A percentile compares a stretch with the other conserved stretches of the same genome.
Evolutionary conservation across 495 filamentous ascomycete genomes (phyloP).

Genomic region (Talaromyces wortmannii): DNA sequence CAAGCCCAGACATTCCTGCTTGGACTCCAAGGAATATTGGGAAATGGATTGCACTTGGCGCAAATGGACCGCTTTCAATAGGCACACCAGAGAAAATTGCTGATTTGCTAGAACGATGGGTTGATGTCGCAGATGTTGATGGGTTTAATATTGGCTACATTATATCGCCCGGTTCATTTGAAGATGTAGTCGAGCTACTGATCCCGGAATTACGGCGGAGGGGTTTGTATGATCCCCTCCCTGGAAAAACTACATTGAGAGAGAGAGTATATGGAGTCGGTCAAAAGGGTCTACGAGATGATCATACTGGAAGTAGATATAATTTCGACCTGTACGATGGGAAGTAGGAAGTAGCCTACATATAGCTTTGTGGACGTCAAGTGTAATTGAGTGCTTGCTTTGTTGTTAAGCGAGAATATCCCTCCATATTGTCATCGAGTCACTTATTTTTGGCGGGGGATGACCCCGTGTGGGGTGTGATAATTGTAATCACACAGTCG

Average conservation of each 20-base stretch:
- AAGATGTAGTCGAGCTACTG: slow-evolving; percentile 39
- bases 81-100: slow-evolving; percentile 25
- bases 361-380: not conserved
- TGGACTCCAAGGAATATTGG: slow-evolving; percentile 14
- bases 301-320: slow-evolving; percentile 7
- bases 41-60: slow-evolving; percentile 11
- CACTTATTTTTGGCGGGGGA: not conserved
- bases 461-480: too few species aligned
- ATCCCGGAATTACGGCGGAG: slow-evolving; percentile 15
- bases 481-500: not conserved
- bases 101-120: slow-evolving; percentile 43
- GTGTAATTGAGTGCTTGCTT: not conserved
- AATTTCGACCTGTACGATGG: slow-evolving; percentile 8
- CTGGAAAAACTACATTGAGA: slow-evolving; percentile 13
- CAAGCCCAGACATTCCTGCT: slow-evolving; percentile 10
- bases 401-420: too few species aligned
- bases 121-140: slow-evolving; percentile 37
- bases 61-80: slow-evolving; percentile 8
- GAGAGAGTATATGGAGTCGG: slow-evolving; percentile 17
- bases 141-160: slow-evolving; percentile 49
- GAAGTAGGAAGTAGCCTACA: not conserved
- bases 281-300: slow-evolving; percentile 6
- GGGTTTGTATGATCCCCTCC: not conserved
- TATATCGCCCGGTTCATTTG: slow-evolving; percentile 42
- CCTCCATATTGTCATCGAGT: not conserved